Conservation (phyloP, 805 yeast genomes). For the Sugiyamaella americana region DNA sequence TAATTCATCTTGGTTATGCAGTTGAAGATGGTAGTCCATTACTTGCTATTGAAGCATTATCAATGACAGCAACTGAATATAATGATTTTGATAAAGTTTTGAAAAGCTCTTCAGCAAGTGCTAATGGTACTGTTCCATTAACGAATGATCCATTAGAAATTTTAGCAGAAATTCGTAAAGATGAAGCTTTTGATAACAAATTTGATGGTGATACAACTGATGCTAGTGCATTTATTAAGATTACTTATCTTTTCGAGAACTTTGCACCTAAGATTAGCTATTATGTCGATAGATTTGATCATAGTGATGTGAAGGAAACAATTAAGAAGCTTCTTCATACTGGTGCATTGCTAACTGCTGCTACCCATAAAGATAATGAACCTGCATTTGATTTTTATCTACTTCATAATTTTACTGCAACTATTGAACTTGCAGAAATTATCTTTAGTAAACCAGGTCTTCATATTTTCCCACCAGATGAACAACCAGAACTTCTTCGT, state of each 20-base stretch:
- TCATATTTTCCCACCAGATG: conserved; percentile 13
- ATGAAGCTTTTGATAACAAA: conserved; percentile 17
- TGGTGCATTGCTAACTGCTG: conserved; percentile 21
- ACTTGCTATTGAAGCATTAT: conserved; percentile 33
- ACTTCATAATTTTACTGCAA: conserved; percentile 27
- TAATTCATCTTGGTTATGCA: conserved; percentile 35
- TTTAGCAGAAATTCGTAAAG: conserved; percentile 20
- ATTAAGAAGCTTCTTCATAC: conserved; percentile 18
- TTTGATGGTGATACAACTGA: no score
- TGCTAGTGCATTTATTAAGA: conserved; percentile 5
- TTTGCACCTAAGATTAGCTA: conserved; percentile 16
- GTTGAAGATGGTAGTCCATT: conserved; percentile 30
- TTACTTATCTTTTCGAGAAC: conserved; percentile 6
- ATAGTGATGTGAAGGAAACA: conserved; percentile 18
- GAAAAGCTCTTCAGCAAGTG: conserved; percentile 2
- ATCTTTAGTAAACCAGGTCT: conserved; percentile 8
- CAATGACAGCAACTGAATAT: conserved; percentile 24
- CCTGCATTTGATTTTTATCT: conserved; percentile 26
- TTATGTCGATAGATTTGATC: conserved; percentile 17
- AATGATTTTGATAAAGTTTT: background rate
- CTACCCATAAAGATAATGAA: conserved; percentile 19
- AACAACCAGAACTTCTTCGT: conserved; percentile 11
- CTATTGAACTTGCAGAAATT: conserved; percentile 24
- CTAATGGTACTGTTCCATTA: background rate
- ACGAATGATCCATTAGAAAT: conserved; percentile 16